phyloP scores from a whole-genome alignment of 2,329 filamentous ascomycete genomes.

The Macrophomina phaseolina region DNA sequence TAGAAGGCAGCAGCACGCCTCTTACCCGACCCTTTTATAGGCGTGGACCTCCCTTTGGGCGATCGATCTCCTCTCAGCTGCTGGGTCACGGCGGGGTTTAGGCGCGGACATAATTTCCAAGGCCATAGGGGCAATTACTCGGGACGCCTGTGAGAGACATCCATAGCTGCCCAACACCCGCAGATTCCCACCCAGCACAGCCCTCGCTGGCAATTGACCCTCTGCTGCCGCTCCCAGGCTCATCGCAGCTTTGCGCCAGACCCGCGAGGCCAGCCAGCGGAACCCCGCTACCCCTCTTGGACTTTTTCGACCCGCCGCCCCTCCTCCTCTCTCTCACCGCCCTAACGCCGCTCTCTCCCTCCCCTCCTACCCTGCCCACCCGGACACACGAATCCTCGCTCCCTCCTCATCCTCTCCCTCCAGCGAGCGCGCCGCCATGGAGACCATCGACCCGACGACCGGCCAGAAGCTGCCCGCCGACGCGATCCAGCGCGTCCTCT shows the following conservation, averaged over 20 bases:
- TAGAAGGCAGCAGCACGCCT: slow-evolving; percentile 7
- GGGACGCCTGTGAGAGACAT: not conserved
- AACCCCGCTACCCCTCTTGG: not conserved
- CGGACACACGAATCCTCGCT: not conserved
- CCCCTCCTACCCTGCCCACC: not conserved
- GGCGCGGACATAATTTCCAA: slow-evolving; percentile 7
- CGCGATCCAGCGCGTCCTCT: slow-evolving; percentile 85
- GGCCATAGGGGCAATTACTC: not conserved
- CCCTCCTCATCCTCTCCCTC: not conserved
- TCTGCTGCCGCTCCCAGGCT: not conserved
- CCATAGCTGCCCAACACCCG: slow-evolving; percentile 9
- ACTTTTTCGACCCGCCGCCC: not conserved
- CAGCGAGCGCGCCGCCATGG: slow-evolving; percentile 53
- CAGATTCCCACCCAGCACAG: not conserved
- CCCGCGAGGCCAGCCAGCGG: not conserved
- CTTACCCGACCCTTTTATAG: slow-evolving; percentile 18
- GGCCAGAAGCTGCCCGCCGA: slow-evolving; percentile 70
- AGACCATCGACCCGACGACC: slow-evolving; percentile 73
- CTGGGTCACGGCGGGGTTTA: slow-evolving; percentile 1
- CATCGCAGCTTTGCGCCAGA: not conserved
- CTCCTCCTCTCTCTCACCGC: slow-evolving; percentile 1
- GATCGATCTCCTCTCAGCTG: slow-evolving; percentile 8
- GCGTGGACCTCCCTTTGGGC: not conserved
- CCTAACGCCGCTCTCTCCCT: not conserved
- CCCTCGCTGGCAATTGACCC: slow-evolving; percentile 12